phyloP scores from a whole-genome alignment of 371 early-diverging fungal species.

The Coelomomyces lativittatus region DNA sequence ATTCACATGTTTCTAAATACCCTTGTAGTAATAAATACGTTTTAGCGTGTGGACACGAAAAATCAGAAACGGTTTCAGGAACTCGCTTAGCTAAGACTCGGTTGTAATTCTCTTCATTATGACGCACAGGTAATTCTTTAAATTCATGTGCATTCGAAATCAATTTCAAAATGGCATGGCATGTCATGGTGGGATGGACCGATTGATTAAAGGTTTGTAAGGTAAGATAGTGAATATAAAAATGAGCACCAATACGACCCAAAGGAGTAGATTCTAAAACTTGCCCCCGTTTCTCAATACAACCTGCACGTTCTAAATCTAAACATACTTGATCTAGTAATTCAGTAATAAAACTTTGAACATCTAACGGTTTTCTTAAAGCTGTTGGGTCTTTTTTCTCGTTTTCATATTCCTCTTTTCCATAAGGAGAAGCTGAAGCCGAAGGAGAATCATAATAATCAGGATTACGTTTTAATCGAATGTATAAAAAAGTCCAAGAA shows the following conservation, averaged over 20 bases:
- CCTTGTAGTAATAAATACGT: conserved; percentile 72
- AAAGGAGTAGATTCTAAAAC: conserved; percentile 35
- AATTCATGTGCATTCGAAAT: conserved; percentile 67
- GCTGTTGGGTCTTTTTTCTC: too few relatives aligned
- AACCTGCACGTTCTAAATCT: conserved; percentile 49
- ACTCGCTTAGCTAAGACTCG: conserved; percentile 47
- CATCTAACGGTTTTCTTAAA: conserved; percentile 38
- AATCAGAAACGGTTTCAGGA: conserved; percentile 22
- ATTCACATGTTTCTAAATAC: conserved; percentile 46
- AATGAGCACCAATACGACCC: conserved; percentile 70
- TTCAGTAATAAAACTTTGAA: conserved; percentile 53
- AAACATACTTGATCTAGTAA: conserved; percentile 50
- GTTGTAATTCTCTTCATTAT: conserved; percentile 74
- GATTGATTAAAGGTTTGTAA: conserved; percentile 44
- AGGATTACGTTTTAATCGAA: conserved; percentile 76
- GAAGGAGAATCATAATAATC: conserved; percentile 82
- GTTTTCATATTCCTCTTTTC: too few relatives aligned
- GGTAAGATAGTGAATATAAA: conserved; percentile 63
- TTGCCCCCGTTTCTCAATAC: conserved; percentile 44
- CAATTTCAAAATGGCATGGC: conserved; percentile 42
- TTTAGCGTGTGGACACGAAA: conserved; percentile 59
- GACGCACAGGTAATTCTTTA: conserved; percentile 71
- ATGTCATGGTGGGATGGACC: conserved; percentile 7
- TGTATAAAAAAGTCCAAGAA: conserved; percentile 84
- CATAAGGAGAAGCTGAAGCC: too few relatives aligned